phyloP scores from a whole-genome alignment of 306 rosid species.

The Prunus campanulata region DNA sequence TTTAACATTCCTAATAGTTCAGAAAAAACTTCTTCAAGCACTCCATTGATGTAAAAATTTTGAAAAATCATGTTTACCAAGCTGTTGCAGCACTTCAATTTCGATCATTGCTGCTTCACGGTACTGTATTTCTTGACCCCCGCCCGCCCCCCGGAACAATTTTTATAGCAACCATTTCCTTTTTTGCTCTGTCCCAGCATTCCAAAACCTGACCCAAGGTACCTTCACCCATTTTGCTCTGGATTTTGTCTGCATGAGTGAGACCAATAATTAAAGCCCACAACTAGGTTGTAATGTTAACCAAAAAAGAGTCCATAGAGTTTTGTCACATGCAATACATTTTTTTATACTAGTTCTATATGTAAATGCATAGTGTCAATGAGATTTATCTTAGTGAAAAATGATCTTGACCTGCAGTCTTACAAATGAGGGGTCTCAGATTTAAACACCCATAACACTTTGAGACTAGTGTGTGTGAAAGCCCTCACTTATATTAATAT shows the following conservation, averaged over 20 bases:
- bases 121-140: slow-evolving; percentile 66
- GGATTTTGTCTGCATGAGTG: slow-evolving; percentile 66
- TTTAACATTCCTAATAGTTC: slow-evolving; percentile 59
- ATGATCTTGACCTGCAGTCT: too few relatives aligned
- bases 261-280: not conserved
- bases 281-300: not conserved
- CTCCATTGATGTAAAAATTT: not conserved
- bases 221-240: slow-evolving; percentile 96
- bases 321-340: too few relatives aligned
- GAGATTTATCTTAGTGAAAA: too few relatives aligned
- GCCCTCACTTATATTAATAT: too few relatives aligned
- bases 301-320: not conserved
- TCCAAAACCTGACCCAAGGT: slow-evolving; percentile 97
- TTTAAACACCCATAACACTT: not conserved
- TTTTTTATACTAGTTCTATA: too few relatives aligned
- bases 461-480: too few relatives aligned
- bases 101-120: slow-evolving; percentile 99
- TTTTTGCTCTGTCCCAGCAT: slow-evolving; percentile 92
- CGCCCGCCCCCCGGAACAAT: slow-evolving; percentile 65
- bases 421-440: rapidly evolving
- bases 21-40: slow-evolving; percentile 14
- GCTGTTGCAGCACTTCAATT: slow-evolving; percentile 85
- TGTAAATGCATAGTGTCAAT: too few relatives aligned
- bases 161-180: slow-evolving; percentile 92
- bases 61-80: slow-evolving; percentile 64